Conservation (phyloP, 306 rosid genomes). For the Malus sieversii region DNA sequence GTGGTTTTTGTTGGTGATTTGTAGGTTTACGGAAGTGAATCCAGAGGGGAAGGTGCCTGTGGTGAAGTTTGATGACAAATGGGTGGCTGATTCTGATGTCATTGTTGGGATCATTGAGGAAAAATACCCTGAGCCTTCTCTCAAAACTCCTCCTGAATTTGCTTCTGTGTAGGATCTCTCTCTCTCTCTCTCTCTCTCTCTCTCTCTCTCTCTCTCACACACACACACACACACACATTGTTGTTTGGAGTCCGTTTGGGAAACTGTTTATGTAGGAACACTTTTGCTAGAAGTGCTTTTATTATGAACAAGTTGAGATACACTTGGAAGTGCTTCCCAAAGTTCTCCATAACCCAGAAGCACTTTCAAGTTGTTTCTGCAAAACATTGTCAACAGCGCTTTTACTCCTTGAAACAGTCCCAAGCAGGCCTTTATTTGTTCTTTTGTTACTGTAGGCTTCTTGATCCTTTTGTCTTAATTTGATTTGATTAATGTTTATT, state of each 20-base stretch:
- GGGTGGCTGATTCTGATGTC: constrained; percentile 89
- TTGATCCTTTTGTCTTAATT: background rate
- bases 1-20: constrained; percentile 4
- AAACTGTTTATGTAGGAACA: background rate
- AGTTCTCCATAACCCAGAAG: too few relatives aligned
- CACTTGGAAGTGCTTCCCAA: background rate
- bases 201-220: background rate
- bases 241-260: background rate
- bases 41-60: constrained; percentile 91
- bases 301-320: background rate
- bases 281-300: background rate
- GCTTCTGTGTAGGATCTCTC: constrained; percentile 54
- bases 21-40: constrained; percentile 64
- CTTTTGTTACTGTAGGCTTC: background rate
- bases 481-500: background rate
- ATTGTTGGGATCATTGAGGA: constrained; percentile 65
- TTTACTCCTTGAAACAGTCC: background rate
- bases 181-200: background rate
- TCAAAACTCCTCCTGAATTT: constrained; percentile 51
- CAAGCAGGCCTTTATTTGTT: background rate
- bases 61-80: constrained; percentile 58
- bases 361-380: too few relatives aligned
- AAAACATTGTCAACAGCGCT: too few relatives aligned
- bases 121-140: constrained; percentile 60
- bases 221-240: background rate